phyloP scores from a whole-genome alignment of 345 rosid genomes.

The Pistacia atlantica region DNA sequence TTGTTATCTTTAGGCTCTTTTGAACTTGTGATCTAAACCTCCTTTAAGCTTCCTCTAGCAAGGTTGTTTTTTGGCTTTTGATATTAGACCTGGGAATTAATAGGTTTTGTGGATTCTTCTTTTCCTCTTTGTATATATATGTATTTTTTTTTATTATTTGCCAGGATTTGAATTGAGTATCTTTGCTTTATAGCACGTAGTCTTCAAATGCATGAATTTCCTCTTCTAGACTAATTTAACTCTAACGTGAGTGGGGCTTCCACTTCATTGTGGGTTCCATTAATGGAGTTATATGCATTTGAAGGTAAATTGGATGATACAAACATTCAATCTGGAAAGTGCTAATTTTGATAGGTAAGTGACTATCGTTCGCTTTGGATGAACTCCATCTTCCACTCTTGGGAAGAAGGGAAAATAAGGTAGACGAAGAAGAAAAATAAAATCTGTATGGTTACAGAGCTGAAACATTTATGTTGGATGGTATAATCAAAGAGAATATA shows the following conservation, averaged over 20 bases:
- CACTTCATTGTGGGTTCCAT: neutral
- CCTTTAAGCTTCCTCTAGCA: neutral
- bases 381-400: neutral
- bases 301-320: neutral
- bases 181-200: too few relatives aligned
- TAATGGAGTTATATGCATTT: neutral
- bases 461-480: neutral
- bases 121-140: too few relatives aligned
- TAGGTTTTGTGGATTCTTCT: too few relatives aligned
- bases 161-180: too few relatives aligned
- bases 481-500: neutral
- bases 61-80: too few relatives aligned
- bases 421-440: neutral
- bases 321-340: neutral
- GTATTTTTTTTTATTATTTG: too few relatives aligned
- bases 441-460: neutral
- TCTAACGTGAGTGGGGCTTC: neutral
- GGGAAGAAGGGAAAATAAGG: neutral
- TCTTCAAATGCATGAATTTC: too few relatives aligned
- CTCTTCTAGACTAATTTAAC: too few relatives aligned
- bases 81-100: too few relatives aligned
- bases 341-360: too few relatives aligned
- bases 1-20: neutral
- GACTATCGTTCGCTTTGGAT: too few relatives aligned
- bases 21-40: neutral